A percentile compares a stretch with the other conserved stretches of the same genome.
phyloP scores from a whole-genome alignment of 2,329 filamentous ascomycete species.

The Falciphora oryzae region DNA sequence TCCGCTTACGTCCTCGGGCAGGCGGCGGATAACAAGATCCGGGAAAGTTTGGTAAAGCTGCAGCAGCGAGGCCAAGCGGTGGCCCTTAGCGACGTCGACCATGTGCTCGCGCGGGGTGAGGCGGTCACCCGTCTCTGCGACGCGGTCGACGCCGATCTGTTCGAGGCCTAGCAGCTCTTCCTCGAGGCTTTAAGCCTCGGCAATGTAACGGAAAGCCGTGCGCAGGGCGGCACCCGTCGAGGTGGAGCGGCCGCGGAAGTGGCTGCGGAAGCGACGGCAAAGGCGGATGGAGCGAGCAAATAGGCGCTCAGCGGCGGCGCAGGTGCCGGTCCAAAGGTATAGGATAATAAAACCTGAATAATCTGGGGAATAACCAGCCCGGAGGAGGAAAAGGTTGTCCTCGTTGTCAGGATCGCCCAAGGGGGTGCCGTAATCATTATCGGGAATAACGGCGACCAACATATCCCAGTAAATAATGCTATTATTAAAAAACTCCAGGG shows the following conservation, averaged over 20 bases:
- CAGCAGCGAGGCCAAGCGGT: conserved; percentile 29
- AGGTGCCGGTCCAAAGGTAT: conserved; percentile 35
- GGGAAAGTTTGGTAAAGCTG: conserved; percentile 34
- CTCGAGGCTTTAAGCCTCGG: conserved; percentile 29
- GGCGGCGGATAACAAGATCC: conserved; percentile 14
- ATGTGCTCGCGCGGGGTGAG: conserved; percentile 25
- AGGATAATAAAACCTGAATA: conserved; percentile 15
- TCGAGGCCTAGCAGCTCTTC: conserved; percentile 28
- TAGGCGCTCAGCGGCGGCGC: conserved; percentile 25
- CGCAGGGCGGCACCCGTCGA: conserved; percentile 20
- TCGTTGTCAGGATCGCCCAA: conserved; percentile 12
- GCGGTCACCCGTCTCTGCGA: conserved; percentile 24
- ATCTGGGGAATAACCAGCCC: conserved; percentile 8
- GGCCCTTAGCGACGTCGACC: conserved; percentile 30
- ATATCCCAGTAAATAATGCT: conserved; percentile 35
- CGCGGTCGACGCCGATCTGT: conserved; percentile 15
- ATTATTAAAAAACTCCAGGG: conserved; percentile 32
- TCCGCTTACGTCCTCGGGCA: conserved; percentile 4
- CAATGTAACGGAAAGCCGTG: conserved; percentile 23
- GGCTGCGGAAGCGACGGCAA: conserved; percentile 28
- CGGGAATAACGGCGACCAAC: conserved; percentile 30
- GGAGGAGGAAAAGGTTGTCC: conserved; percentile 4
- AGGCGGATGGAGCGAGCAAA: conserved; percentile 30
- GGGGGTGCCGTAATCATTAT: conserved; percentile 19
- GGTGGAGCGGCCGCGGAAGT: conserved; percentile 17